Conservation (phyloP, 83 land plant genomes). For the Picea abies region DNA sequence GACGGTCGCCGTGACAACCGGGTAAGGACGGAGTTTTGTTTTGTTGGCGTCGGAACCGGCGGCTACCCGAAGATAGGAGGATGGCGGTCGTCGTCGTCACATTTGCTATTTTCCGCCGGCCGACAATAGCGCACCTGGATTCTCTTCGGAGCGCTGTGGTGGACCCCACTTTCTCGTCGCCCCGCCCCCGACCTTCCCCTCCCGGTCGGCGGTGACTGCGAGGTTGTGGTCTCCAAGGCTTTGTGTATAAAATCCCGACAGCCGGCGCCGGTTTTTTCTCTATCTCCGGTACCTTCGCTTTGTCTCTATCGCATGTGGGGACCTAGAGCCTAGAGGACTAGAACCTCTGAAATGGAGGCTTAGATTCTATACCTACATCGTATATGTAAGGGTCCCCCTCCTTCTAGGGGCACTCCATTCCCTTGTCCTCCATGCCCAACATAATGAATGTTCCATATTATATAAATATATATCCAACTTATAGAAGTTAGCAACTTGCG, state of each 20-base stretch:
- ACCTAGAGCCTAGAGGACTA: not conserved
- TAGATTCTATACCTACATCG: too few relatives aligned
- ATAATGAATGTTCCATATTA: too few relatives aligned
- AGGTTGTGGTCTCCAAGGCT: slow-evolving; percentile 9
- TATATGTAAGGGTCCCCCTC: too few relatives aligned
- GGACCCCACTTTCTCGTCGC: slow-evolving; percentile 4
- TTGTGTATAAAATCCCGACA: slow-evolving; percentile 18
- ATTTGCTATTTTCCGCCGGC: slow-evolving; percentile 22
- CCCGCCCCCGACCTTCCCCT: slow-evolving; percentile 3
- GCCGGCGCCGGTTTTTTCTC: slow-evolving; percentile 19
- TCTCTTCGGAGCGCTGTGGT: slow-evolving; percentile 13
- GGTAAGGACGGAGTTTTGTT: not conserved
- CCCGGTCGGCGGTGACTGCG: slow-evolving; percentile 17
- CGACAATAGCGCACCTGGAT: slow-evolving; percentile 24
- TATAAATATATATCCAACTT: too few relatives aligned
- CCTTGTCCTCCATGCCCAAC: too few relatives aligned
- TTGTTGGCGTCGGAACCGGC: slow-evolving; percentile 8
- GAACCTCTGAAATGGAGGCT: too few relatives aligned
- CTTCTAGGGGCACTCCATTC: too few relatives aligned
- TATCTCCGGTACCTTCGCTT: not conserved
- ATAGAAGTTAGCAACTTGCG: too few relatives aligned
- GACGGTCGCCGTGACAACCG: not conserved
- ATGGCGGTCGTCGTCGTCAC: slow-evolving; percentile 5
- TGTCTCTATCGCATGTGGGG: slow-evolving; percentile 2
- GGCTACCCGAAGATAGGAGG: slow-evolving; percentile 6